Evolutionary conservation across 108 stramenopile genomes (phyloP), one percentile per base, ranked within the genome.

Genomic region (Nitzschia inconspicua): DNA sequence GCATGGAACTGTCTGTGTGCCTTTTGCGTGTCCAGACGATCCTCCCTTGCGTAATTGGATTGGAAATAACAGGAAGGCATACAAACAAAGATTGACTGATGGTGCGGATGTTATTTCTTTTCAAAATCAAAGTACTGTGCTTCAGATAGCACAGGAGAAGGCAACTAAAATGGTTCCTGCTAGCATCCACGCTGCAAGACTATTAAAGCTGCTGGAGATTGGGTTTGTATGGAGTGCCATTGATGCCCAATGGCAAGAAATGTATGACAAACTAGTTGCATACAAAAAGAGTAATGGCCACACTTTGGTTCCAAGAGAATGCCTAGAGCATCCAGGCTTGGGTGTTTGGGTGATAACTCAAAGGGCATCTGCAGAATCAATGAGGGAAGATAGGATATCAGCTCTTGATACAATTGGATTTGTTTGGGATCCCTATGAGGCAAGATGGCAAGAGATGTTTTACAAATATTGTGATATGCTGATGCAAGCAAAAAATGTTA

Each of bases 181-280:
- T 54, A 35, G 5, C 25, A 25, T 36, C 53, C 53, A 7, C 13
- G 53, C 53, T 6, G 37, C 31, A 37, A 29, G 53, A 36, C 34
- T 54, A 36, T 0, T 0, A 34, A 23, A 23, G 23, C 22, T 63
- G 11, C 4, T 50, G 0, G 35, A 29, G n/a, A 37, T 63, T 63
- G 39, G 48, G 20, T 63, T 63, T 51, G 61, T 63, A 1, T 63
- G 61, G 61, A 46, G 50, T 18, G 61, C 44, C 16, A 27, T 18
- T 23, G 58, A 60, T 22, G 53, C 53, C n/a, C 28, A 25, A 4
- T 54, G 53, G 53, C 34, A 54, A 20, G 53, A 54, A 23, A 54
- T 54, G 53, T 54, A 54, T 28, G 35, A 54, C 20, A 25, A 35
- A 4, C 34, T 36, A 23, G n/a, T 54, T 8, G 34, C 0, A 2